Evolutionary conservation across 768 basidiomycete species (phyloP), one percentile per base, ranked within the genome.

Genomic region (Sarcodon sp.): DNA sequence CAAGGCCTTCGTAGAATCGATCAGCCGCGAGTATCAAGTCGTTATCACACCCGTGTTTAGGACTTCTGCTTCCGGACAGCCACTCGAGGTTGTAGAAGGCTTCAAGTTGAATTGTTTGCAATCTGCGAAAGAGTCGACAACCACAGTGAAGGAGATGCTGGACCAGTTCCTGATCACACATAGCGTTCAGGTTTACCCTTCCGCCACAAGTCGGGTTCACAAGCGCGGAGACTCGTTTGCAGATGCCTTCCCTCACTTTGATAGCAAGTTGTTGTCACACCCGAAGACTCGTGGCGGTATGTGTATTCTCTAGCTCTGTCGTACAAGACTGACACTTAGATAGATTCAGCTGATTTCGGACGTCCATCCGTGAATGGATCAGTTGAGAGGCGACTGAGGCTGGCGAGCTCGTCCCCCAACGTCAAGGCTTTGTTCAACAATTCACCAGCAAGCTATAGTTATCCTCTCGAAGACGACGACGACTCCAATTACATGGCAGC

Each of bases 21-120:
- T 96, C 64, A 96, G 96, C 66, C 83, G 87, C 43, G 94, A 98
- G 59, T 73, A 92, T 32, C 92, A 97, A 63, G 89, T 98, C 35
- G 80, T 87, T 27, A 83, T 98, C 55, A 72, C 79, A 7, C 83
- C 91, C 35, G 89, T 83, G 60, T 73, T 90, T 55, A 87, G 84
- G 62, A 47, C 59, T 4, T 47, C 50, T 8, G 63, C 70, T 18
- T 58, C 70, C 13, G 58, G 3, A 68, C 83, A 46, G 74, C 77
- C 4, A 72, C 76, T 41, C 39, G 39, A 41, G 39, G 16, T 41
- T 15, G 13, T 72, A 77, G 11, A 69, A 72, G 47, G 91, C 46
- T 94, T 96, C 77, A 93, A 91, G 63, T 96, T 96, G 71, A 77
- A 85, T 33, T 93, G 94, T 64, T 93, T 96, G 61, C 77, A 92